phyloP scores from a whole-genome alignment of 768 basidiomycete genomes.

The Tricholoma sp. region DNA sequence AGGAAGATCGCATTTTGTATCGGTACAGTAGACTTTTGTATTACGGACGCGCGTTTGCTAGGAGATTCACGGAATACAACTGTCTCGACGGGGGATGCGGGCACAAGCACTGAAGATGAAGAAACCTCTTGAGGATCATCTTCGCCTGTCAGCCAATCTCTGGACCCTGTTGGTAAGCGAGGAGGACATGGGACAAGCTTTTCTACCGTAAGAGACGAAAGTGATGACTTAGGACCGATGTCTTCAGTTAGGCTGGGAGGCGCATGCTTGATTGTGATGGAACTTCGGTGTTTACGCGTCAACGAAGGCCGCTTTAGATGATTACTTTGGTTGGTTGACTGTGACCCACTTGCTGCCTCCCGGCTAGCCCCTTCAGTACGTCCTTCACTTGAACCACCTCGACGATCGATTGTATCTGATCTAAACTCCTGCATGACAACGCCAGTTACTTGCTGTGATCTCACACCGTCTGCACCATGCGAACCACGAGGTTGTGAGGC shows the following conservation, averaged over 20 bases:
- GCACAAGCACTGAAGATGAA: conserved; percentile 12
- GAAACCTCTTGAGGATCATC: conserved; percentile 32
- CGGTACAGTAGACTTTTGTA: conserved; percentile 41
- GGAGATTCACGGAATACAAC: conserved; percentile 65
- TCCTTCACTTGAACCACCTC: not conserved
- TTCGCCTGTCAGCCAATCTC: conserved; percentile 76
- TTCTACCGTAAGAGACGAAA: not conserved
- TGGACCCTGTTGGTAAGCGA: conserved; percentile 10
- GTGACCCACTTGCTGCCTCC: not conserved
- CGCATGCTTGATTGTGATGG: conserved; percentile 39
- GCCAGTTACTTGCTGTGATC: conserved; percentile 56
- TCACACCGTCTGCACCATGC: conserved; percentile 33
- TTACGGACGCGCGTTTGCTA: conserved; percentile 65
- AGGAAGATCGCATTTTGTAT: conserved; percentile 33
- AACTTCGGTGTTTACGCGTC: conserved; percentile 44
- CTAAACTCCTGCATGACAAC: conserved; percentile 41
- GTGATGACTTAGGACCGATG: not conserved
- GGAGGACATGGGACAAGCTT: not conserved
- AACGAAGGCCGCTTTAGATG: conserved; percentile 34
- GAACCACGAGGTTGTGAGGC: conserved; percentile 15
- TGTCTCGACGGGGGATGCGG: conserved; percentile 22
- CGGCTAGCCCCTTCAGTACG: not conserved
- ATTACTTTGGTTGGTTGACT: conserved; percentile 1
- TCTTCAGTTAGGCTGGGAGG: conserved; percentile 4
- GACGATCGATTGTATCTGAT: conserved; percentile 3